A percentile compares a stretch with the other conserved stretches of the same genome.
Conservation (phyloP, 306 rosid species). For the Fragaria iinumae region DNA sequence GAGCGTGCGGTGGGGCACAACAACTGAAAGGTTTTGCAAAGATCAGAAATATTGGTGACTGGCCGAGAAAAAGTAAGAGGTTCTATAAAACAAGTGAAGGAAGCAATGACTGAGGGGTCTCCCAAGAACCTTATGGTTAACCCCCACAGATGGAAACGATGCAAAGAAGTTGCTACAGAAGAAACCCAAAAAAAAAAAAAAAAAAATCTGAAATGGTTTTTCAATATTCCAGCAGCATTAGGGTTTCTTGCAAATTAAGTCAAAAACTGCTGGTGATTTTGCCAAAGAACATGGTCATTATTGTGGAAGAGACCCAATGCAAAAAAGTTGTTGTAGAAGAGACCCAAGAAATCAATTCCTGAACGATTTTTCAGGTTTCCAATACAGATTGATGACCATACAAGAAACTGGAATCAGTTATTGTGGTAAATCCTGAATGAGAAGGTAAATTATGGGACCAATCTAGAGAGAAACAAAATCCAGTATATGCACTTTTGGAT, state of each 20-base stretch:
- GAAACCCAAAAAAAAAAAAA: neutral
- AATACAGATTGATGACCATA: neutral
- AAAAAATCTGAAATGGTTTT: neutral
- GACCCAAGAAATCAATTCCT: neutral
- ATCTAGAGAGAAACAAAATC: neutral
- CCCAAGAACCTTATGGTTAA: neutral
- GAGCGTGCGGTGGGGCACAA: too few relatives aligned
- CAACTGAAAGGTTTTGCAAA: too few relatives aligned
- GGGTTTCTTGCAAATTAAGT: too few relatives aligned
- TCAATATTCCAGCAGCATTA: too few relatives aligned
- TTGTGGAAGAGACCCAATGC: too few relatives aligned
- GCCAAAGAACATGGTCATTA: too few relatives aligned
- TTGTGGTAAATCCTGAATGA: neutral
- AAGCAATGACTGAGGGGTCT: slow-evolving; percentile 11
- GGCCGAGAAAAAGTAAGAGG: neutral
- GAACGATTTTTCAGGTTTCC: neutral
- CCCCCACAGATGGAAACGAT: neutral
- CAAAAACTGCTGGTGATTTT: too few relatives aligned
- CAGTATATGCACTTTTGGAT: neutral
- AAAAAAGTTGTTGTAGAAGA: too few relatives aligned
- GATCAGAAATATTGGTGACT: neutral
- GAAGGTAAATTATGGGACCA: neutral
- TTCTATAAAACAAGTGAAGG: neutral
- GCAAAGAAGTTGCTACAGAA: neutral
- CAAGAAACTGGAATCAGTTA: neutral